Percentiles rank a stretch among this genome's conserved stretches.
Conservation (phyloP, 306 rosid genomes). For the Corylus heterophylla region DNA sequence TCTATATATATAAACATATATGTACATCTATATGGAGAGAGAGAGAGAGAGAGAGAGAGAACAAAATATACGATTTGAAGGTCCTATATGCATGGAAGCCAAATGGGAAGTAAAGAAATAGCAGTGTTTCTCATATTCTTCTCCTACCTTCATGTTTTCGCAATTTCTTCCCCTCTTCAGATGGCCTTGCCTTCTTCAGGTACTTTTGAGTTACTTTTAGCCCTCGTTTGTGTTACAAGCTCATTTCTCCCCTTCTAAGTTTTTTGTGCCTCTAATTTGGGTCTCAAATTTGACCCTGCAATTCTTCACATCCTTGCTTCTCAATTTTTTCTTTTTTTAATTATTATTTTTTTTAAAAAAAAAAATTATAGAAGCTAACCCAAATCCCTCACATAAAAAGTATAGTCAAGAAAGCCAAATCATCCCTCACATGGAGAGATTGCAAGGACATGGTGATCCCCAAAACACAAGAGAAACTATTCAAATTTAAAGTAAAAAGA, state of each 20-base stretch:
- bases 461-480: too few species aligned
- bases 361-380: too few species aligned
- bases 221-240: background rate
- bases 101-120: constrained; percentile 44
- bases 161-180: constrained; percentile 38
- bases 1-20: too few species aligned
- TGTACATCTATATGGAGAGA: too few species aligned
- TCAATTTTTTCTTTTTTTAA: too few species aligned
- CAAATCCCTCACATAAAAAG: too few species aligned
- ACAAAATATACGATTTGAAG: background rate
- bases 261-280: background rate
- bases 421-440: background rate
- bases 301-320: background rate
- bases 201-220: background rate
- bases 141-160: constrained; percentile 19
- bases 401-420: too few species aligned
- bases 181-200: constrained; percentile 55
- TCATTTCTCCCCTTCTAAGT: background rate
- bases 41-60: too few species aligned
- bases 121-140: constrained; percentile 40
- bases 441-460: too few species aligned
- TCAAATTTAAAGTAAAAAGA: too few species aligned
- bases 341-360: too few species aligned
- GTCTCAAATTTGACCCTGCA: background rate
- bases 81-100: constrained; percentile 7